Percentiles rank a stretch among this genome's conserved stretches.
These are phyloP conservation scores for Camellia japonica DNA, from an alignment of 148 eudicot species.

Conservation along the genomic window DNA sequence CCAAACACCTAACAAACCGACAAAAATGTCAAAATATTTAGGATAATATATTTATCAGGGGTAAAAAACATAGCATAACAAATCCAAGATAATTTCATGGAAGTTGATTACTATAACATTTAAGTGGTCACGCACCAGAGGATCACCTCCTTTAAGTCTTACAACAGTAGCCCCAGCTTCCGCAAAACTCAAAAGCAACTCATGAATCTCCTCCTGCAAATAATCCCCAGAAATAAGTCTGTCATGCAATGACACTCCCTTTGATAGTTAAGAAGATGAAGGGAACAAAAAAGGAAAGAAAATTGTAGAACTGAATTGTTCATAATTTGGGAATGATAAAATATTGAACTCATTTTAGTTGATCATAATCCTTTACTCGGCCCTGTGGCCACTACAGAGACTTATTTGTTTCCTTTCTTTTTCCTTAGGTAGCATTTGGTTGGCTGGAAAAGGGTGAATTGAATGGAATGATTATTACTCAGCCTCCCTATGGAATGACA, in stretches of 20 bases:
- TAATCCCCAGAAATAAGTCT: neutral
- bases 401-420: neutral
- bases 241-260: neutral
- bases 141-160: constrained; percentile 97
- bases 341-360: neutral
- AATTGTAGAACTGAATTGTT: neutral
- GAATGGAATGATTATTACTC: no score
- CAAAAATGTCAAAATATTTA: neutral
- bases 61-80: neutral
- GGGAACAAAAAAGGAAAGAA: constrained; percentile 1
- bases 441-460: no score
- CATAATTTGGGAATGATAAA: neutral
- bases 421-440: neutral
- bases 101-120: neutral
- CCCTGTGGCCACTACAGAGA: neutral
- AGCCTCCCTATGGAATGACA: no score
- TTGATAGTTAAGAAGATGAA: neutral
- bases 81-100: neutral
- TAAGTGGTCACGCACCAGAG: constrained; percentile 51
- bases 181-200: constrained; percentile 89
- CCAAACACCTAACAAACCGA: constrained; percentile 64
- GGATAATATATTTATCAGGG: neutral
- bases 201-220: constrained; percentile 92
- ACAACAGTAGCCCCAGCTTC: constrained; percentile 94
- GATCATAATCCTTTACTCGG: neutral